Evolutionary conservation across 1,139 yeast genomes (phyloP), one percentile per base, ranked within the genome.

Genomic region (Hansenula lynferdii): DNA sequence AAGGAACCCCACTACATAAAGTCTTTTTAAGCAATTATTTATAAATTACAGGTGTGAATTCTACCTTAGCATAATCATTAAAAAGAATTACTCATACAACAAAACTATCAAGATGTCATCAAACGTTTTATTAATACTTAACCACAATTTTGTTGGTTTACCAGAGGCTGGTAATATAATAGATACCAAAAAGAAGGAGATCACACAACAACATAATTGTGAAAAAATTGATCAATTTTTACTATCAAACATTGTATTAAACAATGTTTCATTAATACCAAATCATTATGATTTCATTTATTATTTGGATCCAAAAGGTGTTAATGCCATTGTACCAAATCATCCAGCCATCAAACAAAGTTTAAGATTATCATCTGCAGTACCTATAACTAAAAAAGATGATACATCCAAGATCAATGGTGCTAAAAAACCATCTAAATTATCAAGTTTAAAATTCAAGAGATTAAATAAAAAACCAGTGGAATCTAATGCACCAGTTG

Each of bases 371-470:
- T 28, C 40, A 6, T 21, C 35, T 9, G 21, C 40, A 16, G 36
- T 36, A 14, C 38, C 35, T 30, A 21, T 35, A 12, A 23, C 23
- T 11, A 36, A 30, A 26, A 4, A 30, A 28, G 2, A 31, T 11
- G 17, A 16, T 22, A n/a, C n/a, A n/a, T n/a, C n/a, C n/a, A n/a
- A n/a, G n/a, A n/a, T n/a, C n/a, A n/a, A n/a, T n/a, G n/a, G n/a
- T n/a, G 8, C 16, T 39, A 11, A 51, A 47, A 32, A 43, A 8
- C 52, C 55, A 10, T 39, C 53, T 14, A 53, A 53, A 42, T 35
- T 53, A 24, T 50, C 56, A 12, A 42, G 45, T 23, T 44, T 53
- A 20, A 53, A 49, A 34, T 51, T 53, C 37, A 53, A 53, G 35
- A 51, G 44, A 36, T 24, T 51, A 24, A 33, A 29, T 17, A 30